A percentile compares a stretch with the other conserved stretches of the same genome.
Conservation (phyloP, 192 early-diverging fungal genomes). For the Backusella psychrophila region DNA sequence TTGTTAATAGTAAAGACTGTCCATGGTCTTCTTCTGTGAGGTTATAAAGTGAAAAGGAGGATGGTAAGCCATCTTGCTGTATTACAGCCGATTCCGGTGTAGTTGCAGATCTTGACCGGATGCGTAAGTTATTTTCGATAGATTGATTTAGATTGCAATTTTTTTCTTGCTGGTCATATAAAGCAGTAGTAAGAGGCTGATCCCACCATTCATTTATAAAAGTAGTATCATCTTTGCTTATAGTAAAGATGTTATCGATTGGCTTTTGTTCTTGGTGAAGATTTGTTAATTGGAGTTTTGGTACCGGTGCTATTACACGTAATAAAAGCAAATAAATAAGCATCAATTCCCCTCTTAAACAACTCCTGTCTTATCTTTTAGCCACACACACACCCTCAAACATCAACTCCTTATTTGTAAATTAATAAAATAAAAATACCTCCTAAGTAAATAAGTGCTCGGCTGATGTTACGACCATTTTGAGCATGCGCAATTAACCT, state of each 20-base stretch:
- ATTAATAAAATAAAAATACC: conserved; percentile 18
- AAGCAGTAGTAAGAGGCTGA: neutral
- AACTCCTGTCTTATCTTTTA: neutral
- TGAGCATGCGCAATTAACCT: conserved; percentile 40
- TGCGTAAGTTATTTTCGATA: neutral
- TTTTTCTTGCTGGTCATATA: neutral
- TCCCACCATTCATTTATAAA: neutral
- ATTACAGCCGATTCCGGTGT: neutral
- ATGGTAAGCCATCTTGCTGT: neutral
- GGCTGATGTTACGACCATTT: conserved; percentile 32
- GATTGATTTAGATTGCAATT: neutral
- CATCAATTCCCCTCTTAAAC: neutral
- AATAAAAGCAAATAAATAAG: neutral
- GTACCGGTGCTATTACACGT: neutral
- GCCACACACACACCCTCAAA: neutral
- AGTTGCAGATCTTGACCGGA: neutral
- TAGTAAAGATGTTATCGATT: conserved; percentile 3
- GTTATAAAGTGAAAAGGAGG: neutral
- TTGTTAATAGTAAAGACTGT: conserved; percentile 18
- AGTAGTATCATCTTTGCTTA: neutral
- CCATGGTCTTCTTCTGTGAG: neutral
- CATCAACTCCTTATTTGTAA: neutral
- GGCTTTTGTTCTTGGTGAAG: neutral
- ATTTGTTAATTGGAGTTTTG: neutral
- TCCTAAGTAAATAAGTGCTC: conserved; percentile 31